Evolutionary conservation across 2,329 filamentous ascomycete genomes (phyloP), one percentile per base, ranked within the genome.

Genomic region (Xylariaceae sp.): DNA sequence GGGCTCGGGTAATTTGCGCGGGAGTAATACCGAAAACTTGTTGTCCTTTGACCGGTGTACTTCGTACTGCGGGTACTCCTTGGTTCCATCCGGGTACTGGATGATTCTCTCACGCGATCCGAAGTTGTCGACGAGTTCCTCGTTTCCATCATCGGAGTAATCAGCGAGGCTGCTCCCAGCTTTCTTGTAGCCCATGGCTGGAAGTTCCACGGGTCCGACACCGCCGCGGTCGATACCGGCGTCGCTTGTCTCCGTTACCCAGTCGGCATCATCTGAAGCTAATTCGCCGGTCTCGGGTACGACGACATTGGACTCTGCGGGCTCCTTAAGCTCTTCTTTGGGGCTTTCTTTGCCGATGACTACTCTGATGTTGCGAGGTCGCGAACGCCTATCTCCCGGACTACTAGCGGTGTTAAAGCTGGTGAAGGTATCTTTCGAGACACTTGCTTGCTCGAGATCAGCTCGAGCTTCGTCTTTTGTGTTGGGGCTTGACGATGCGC

Each of bases 121-220:
- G 44, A 60, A 61, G 2, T 41, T 44, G 10, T 52, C 53, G 1
- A 47, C 16, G 2, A 37, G 36, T 12, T 51, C 39, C 7, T 42
- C 56, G 13, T 59, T 34, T 2, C 60, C 59, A 8, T 60, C 56
- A 41, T 77, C 75, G 0, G 76, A 77, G 6, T 72, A 68, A 54
- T 78, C 70, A 2, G 76, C 76, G 19, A 79, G 58, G 51, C 76
- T 79, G 57, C 72, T 76, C 9, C 75, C 74, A 53, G 64, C 62
- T 10, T 36, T 41, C 45, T 68, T 64, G 40, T 64, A 50, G 13
- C 53, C 53, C 1, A 3, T n/a, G 2, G 37, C 36, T n/a, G 29
- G 12, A 18, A 32, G 12, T 5, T 19, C 16, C 16, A n/a, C 39
- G 8, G 39, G 12, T 15, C 18, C 10, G 19, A 4, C n/a, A 39